Evolutionary conservation across 768 basidiomycete species (phyloP).

Genomic region (Trametes cingulata): DNA sequence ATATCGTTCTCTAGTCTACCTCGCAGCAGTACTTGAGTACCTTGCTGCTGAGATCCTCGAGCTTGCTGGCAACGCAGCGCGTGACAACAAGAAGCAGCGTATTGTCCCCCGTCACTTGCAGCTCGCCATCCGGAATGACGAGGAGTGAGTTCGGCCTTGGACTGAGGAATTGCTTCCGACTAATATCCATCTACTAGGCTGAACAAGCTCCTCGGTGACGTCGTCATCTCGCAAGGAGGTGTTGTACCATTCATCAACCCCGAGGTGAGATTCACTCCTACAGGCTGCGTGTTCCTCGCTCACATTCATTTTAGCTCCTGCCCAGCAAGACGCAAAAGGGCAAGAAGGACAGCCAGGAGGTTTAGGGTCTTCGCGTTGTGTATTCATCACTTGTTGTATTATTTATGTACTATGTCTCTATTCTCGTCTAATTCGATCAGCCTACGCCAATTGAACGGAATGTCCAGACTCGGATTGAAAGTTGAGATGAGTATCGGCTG

Average conservation of each 20-base stretch:
- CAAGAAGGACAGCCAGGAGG: constrained; percentile 56
- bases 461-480: too few species aligned
- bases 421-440: constrained; percentile 15
- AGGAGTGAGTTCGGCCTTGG: constrained; percentile 56
- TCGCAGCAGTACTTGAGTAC: constrained; percentile 91
- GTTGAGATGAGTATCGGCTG: too few species aligned
- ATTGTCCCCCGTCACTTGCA: constrained; percentile 95
- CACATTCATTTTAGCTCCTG: constrained; percentile 33
- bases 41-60: constrained; percentile 93
- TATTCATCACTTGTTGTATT: constrained; percentile 22
- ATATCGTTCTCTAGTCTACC: constrained; percentile 69
- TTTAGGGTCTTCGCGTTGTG: constrained; percentile 33
- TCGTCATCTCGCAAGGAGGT: constrained; percentile 95
- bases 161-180: constrained; percentile 6
- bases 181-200: constrained; percentile 40
- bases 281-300: background rate
- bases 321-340: constrained; percentile 52
- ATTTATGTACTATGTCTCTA: constrained; percentile 24
- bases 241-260: constrained; percentile 82
- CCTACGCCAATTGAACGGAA: background rate
- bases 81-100: constrained; percentile 93
- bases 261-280: constrained; percentile 38
- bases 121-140: constrained; percentile 92
- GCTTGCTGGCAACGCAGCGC: constrained; percentile 86
- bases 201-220: constrained; percentile 71